phyloP scores from a whole-genome alignment of 805 yeast species.

The Wickerhamiella vanderwaltii region DNA sequence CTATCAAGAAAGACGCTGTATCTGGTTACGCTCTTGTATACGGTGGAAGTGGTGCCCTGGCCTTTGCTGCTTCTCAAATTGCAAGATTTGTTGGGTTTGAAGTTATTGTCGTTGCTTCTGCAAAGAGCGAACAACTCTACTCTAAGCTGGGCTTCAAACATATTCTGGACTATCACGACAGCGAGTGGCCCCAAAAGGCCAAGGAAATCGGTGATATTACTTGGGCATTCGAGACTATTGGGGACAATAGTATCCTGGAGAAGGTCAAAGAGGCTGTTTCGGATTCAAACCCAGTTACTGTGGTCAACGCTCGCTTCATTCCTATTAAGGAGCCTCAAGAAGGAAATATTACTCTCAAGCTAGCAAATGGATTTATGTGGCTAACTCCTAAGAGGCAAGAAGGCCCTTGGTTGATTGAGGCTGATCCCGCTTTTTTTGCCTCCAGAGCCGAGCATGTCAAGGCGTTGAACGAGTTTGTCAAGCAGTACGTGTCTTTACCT shows the following conservation, averaged over 20 bases:
- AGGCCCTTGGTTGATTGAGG: too few relatives aligned
- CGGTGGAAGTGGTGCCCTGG: slow-evolving; percentile 53
- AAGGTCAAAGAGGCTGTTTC: slow-evolving; percentile 14
- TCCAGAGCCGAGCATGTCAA: too few relatives aligned
- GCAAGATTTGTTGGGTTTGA: slow-evolving; percentile 39
- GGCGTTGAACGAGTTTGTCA: too few relatives aligned
- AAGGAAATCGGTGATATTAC: slow-evolving; percentile 21
- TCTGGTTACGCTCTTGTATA: slow-evolving; percentile 21
- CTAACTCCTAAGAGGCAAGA: too few relatives aligned
- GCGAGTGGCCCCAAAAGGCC: slow-evolving; percentile 36
- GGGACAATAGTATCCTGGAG: slow-evolving; percentile 15
- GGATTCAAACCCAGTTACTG: too few relatives aligned
- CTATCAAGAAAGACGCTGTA: slow-evolving; percentile 25
- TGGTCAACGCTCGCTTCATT: too few relatives aligned
- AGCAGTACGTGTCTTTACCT: too few relatives aligned
- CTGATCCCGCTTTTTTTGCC: too few relatives aligned
- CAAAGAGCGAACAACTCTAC: slow-evolving; percentile 33
- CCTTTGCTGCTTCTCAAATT: slow-evolving; percentile 45
- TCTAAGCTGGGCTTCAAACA: slow-evolving; percentile 41
- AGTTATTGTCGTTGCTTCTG: slow-evolving; percentile 41
- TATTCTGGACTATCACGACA: slow-evolving; percentile 36
- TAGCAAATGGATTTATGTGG: too few relatives aligned
- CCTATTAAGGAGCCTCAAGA: too few relatives aligned
- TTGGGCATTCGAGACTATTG: slow-evolving; percentile 23
- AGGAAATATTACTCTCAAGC: too few relatives aligned